Conservation (phyloP, 2,329 filamentous ascomycete genomes). For the Ambrosiella cleistominuta region DNA sequence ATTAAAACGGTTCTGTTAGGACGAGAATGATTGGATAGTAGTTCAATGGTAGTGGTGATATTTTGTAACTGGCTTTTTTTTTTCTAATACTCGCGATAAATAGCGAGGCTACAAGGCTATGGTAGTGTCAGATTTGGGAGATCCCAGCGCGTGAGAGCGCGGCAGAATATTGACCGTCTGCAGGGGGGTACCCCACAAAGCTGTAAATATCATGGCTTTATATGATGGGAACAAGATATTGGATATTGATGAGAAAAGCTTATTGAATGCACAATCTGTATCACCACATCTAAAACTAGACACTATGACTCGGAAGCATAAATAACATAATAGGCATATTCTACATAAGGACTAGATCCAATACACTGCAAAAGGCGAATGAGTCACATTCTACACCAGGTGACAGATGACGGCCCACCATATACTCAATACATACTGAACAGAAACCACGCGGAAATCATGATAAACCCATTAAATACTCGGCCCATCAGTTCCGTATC, state of each 20-base stretch:
- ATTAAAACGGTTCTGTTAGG: too few relatives aligned
- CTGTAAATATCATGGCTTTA: neutral
- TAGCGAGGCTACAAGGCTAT: conserved; percentile 1
- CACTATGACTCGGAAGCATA: neutral
- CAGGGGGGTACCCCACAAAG: neutral
- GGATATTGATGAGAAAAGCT: neutral
- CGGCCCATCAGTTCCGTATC: neutral
- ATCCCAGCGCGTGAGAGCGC: neutral
- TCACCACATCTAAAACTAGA: neutral
- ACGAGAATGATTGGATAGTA: neutral
- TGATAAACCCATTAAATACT: neutral
- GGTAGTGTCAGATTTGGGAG: neutral
- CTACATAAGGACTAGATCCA: neutral
- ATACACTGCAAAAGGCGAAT: neutral
- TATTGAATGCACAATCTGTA: neutral
- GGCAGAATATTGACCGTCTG: conserved; percentile 5
- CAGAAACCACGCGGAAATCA: neutral
- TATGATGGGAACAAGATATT: neutral
- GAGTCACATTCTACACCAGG: neutral
- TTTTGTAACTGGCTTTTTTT: neutral
- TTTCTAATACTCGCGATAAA: neutral
- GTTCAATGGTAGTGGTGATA: neutral
- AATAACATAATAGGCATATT: conserved; percentile 3
- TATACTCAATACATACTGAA: neutral
- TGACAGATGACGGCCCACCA: neutral